Evolutionary conservation across 2,329 filamentous ascomycete species (phyloP).

Genomic region (Alternaria sp.): DNA sequence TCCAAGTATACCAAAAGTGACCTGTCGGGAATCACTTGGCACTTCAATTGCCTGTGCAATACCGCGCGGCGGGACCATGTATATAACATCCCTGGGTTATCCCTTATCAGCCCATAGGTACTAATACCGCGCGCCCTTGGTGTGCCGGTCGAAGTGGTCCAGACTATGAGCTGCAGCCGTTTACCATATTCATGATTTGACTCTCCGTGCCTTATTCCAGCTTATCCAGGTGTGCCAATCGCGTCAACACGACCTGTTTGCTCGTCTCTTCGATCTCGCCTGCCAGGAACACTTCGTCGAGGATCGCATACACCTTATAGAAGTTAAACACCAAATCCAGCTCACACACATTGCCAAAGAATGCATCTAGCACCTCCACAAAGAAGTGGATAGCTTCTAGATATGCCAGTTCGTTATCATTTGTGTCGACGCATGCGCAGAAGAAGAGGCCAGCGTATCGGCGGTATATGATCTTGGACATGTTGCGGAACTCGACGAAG

Average conservation of each 20-base stretch:
- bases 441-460: slow-evolving; percentile 98
- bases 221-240: slow-evolving; percentile 95
- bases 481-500: slow-evolving; percentile 94
- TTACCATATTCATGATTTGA: not conserved
- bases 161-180: not conserved
- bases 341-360: slow-evolving; percentile 99
- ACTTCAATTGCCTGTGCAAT: not conserved
- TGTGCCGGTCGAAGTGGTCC: not conserved
- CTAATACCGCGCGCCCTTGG: not conserved
- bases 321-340: slow-evolving; percentile 84
- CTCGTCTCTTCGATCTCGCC: slow-evolving; percentile 99
- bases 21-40: not conserved
- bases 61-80: not conserved
- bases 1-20: not conserved
- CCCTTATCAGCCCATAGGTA: not conserved
- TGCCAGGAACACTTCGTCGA: slow-evolving; percentile 97
- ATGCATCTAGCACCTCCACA: slow-evolving; percentile 96
- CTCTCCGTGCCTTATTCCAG: slow-evolving; percentile 69
- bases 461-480: slow-evolving; percentile 92
- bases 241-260: slow-evolving; percentile 94
- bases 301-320: slow-evolving; percentile 92
- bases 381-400: slow-evolving; percentile 99
- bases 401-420: slow-evolving; percentile 97
- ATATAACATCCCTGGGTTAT: accelerated
- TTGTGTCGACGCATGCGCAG: slow-evolving; percentile 98